Base-by-base conservation (phyloP, 1,284 basidiomycete species). In the Heterobasidion parviporum region DNA sequence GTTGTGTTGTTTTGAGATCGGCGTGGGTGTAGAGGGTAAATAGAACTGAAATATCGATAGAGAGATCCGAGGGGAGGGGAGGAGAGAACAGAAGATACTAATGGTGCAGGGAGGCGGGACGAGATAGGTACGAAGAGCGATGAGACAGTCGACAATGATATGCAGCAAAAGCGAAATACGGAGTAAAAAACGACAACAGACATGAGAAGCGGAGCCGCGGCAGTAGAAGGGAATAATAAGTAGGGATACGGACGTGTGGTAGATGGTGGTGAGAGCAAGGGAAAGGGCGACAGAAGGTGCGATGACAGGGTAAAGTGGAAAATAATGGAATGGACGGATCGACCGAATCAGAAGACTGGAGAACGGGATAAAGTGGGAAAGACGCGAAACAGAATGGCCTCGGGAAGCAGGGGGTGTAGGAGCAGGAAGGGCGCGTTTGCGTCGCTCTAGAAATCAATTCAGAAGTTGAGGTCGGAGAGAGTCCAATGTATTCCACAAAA, bases 151-250 rank as follows among this genome's bases (percentile, higher is more conserved):
- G 51, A 51, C 35, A 12, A 32, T 53, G 54, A 50, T 54, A 54
- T 54, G 54, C 54, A 54, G 54, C 54, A 54, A 54, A 12, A 54
- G 54, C 54, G 34, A 48, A 53, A 26, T 33, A 48, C 6, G 46
- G 9, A 18, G 26, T 9, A 41, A 46, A 20, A n/a, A 16, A 54
- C 41, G 53, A 45, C 26, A 33, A 54, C 45, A 36, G 44, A 26
- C 45, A 54, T 15, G 34, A 16, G 10, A 36, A 33, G 12, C 15
- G 6, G 53, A 26, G n/a, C 9, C 38, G 38, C 12, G n/a, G 38
- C 12, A n/a, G 38, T 41, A 12, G 38, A 41, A 41, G 12, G 10
- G 38, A 41, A 41, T 41, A 41, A 41, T n/a, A 9, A 41, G 38
- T 41, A 41, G 3, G 7, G 38, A 12, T 10, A 41, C 7, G 38